A percentile compares a stretch with the other conserved stretches of the same genome.
phyloP scores from a whole-genome alignment of 768 basidiomycete species.

The Sistotremastrum suecicum region DNA sequence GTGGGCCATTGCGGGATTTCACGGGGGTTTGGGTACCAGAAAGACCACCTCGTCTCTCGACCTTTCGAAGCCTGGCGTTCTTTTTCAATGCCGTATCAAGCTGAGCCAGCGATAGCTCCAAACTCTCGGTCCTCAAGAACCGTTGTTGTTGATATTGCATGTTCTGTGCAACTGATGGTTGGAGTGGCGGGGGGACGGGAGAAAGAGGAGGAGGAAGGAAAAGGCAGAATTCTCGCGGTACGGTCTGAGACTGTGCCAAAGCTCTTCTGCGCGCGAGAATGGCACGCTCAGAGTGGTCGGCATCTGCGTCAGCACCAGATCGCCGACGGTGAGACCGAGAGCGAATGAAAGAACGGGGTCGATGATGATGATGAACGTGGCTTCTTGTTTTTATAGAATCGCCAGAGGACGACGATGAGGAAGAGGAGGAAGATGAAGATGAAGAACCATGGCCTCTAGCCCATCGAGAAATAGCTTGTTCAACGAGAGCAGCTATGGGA shows the following conservation, averaged over 20 bases:
- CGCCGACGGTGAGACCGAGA: slow-evolving; percentile 32
- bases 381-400: no score
- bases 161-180: slow-evolving; percentile 3
- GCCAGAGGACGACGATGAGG: slow-evolving; percentile 22
- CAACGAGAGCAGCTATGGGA: slow-evolving; percentile 46
- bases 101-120: slow-evolving; percentile 32
- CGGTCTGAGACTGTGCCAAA: slow-evolving; percentile 41
- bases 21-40: no score
- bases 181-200: slow-evolving; percentile 1
- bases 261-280: slow-evolving; percentile 52
- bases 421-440: slow-evolving; percentile 31
- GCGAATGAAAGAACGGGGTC: slow-evolving; percentile 22
- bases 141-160: slow-evolving; percentile 10
- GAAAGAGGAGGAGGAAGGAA: slow-evolving; percentile 35
- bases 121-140: slow-evolving; percentile 30
- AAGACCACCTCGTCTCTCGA: slow-evolving; percentile 1
- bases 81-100: slow-evolving; percentile 35
- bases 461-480: slow-evolving; percentile 61
- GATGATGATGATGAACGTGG: slow-evolving; percentile 10
- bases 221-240: slow-evolving; percentile 51
- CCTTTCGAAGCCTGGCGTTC: slow-evolving; percentile 19
- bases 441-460: slow-evolving; percentile 35
- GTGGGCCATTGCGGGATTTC: slow-evolving; percentile 1
- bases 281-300: slow-evolving; percentile 40
- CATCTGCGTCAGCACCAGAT: slow-evolving; percentile 33